phyloP scores from a whole-genome alignment of 768 basidiomycete genomes.

The Tulasnella sp. region DNA sequence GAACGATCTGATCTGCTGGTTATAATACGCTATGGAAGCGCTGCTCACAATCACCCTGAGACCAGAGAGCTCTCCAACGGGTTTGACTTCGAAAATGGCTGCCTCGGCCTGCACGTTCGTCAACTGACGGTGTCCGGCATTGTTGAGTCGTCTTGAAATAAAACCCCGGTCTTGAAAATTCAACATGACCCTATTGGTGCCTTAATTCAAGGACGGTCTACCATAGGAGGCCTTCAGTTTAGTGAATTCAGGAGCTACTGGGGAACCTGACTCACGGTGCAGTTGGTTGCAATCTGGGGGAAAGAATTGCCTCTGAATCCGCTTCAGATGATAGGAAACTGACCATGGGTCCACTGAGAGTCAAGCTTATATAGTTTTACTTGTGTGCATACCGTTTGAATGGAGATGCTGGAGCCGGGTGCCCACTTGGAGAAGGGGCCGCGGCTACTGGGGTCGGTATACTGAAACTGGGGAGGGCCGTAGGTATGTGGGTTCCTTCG shows the following conservation, averaged over 20 bases:
- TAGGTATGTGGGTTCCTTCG: too few species aligned
- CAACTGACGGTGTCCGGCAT: background rate
- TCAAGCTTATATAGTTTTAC: background rate
- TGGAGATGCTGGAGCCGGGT: background rate
- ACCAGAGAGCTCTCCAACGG: background rate
- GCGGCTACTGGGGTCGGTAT: background rate
- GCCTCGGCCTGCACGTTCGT: background rate
- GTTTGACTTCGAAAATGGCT: background rate
- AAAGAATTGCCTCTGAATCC: background rate
- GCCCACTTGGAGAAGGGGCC: background rate
- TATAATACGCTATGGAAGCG: too few species aligned
- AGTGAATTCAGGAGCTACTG: too few species aligned
- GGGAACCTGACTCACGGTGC: background rate
- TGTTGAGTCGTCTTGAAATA: background rate
- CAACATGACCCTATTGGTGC: background rate
- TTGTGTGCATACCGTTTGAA: background rate
- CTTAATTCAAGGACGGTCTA: background rate
- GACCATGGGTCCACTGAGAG: background rate
- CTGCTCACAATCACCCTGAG: background rate
- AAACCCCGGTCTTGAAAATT: background rate
- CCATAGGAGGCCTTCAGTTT: background rate
- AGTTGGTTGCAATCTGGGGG: background rate
- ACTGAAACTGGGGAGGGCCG: too few species aligned
- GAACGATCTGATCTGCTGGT: too few species aligned
- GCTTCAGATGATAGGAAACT: background rate